Percentiles rank a stretch among this genome's conserved stretches.
Evolutionary conservation across 169 alveolate species (phyloP).

Genomic region (Eimeria falciformis): DNA sequence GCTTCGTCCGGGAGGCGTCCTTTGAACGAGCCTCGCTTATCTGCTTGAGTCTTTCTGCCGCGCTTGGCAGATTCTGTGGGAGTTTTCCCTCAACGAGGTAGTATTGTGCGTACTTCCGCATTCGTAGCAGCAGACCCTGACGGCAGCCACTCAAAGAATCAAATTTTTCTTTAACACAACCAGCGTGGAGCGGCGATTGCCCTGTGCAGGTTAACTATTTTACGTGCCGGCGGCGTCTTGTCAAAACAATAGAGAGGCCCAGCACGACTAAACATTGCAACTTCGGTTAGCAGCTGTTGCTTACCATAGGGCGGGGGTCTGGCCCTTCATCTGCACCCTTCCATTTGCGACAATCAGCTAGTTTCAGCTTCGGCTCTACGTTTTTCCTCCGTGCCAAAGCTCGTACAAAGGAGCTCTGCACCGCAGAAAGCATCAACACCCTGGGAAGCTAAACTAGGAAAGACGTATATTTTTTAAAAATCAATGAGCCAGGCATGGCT

Average conservation of each 20-base stretch:
- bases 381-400: slow-evolving; percentile 52
- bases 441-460: too few species aligned
- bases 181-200: not conserved
- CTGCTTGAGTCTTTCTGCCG: slow-evolving; percentile 54
- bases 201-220: not conserved
- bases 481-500: too few species aligned
- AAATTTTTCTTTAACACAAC: not conserved
- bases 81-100: slow-evolving; percentile 74
- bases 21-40: slow-evolving; percentile 22
- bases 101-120: slow-evolving; percentile 75
- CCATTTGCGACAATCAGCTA: slow-evolving; percentile 70
- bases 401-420: slow-evolving; percentile 70
- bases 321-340: slow-evolving; percentile 49
- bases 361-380: slow-evolving; percentile 48
- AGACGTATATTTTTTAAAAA: too few species aligned
- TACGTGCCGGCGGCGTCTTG: not conserved
- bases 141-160: not conserved
- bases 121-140: slow-evolving; percentile 77
- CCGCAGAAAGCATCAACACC: not conserved
- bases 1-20: slow-evolving; percentile 25
- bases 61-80: slow-evolving; percentile 22
- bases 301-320: slow-evolving; percentile 59
- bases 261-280: too few species aligned
- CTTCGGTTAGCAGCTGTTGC: not conserved
- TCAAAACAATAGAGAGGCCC: not conserved